phyloP scores from a whole-genome alignment of 768 basidiomycete genomes.

The Hirschioporus abietinus region DNA sequence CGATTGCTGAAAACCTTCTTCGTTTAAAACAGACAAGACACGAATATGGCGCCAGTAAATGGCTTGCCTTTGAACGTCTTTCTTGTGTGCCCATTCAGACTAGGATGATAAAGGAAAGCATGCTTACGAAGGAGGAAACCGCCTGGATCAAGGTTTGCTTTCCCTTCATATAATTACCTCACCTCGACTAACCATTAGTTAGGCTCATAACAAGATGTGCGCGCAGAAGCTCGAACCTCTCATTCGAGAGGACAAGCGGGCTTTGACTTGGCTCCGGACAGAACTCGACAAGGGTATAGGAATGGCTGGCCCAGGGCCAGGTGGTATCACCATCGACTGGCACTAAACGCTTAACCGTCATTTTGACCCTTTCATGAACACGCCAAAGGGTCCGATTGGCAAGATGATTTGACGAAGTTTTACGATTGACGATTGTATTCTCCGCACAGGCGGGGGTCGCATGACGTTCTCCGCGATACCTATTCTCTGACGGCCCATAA shows the following conservation, averaged over 20 bases:
- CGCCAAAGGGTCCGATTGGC: not conserved
- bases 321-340: conserved; percentile 77
- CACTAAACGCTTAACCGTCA: conserved; percentile 32
- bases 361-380: not conserved
- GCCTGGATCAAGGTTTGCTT: conserved; percentile 71
- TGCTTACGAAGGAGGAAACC: conserved; percentile 84
- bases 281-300: conserved; percentile 76
- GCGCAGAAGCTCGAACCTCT: conserved; percentile 56
- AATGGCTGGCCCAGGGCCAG: conserved; percentile 55
- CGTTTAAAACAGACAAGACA: conserved; percentile 50
- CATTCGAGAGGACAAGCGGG: conserved; percentile 74
- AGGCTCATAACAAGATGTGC: conserved; percentile 81
- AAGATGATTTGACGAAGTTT: not conserved
- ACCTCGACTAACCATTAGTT: conserved; percentile 9
- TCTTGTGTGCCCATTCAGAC: conserved; percentile 95
- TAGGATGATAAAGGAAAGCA: conserved; percentile 75
- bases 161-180: conserved; percentile 5
- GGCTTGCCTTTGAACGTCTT: conserved; percentile 89
- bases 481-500: not conserved
- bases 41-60: conserved; percentile 66
- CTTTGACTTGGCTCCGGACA: conserved; percentile 72
- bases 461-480: not conserved
- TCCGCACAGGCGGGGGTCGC: too few species aligned
- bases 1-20: not conserved
- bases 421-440: not conserved